Conservation (phyloP, 345 rosid genomes). For the Citrus sp. region DNA sequence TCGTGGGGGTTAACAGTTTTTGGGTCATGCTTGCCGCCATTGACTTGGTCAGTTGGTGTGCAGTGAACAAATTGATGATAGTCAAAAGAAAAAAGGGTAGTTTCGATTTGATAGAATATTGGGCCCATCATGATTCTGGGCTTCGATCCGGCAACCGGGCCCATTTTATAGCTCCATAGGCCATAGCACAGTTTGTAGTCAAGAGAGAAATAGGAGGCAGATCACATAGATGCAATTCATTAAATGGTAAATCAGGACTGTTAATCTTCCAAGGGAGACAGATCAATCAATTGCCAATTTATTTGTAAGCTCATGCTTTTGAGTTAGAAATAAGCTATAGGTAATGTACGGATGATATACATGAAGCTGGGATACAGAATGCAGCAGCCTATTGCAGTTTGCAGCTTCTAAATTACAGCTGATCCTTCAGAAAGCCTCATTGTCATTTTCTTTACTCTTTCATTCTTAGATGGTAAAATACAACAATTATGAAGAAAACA, state of each 20-base stretch:
- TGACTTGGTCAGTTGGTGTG: conserved; percentile 10
- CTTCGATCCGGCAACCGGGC: not conserved
- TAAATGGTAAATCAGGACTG: not conserved
- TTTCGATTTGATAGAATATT: not conserved
- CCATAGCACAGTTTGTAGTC: no score
- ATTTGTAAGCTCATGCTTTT: not conserved
- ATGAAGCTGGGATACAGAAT: no score
- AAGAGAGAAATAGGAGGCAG: no score
- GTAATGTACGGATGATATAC: no score
- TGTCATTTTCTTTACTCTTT: not conserved
- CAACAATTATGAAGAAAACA: not conserved
- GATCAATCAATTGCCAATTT: not conserved
- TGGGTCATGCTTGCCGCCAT: not conserved
- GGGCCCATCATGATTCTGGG: not conserved
- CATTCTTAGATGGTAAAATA: not conserved
- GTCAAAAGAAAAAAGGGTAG: no score
- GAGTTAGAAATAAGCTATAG: not conserved
- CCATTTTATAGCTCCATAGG: not conserved
- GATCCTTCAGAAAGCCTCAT: not conserved
- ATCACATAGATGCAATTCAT: not conserved
- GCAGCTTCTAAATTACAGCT: not conserved
- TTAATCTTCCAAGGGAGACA: not conserved
- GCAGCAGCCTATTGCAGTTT: not conserved
- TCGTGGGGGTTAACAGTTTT: conserved; percentile 5
- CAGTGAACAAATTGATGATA: no score